A percentile compares a stretch with the other conserved stretches of the same genome.
phyloP scores from a whole-genome alignment of 805 yeast species.

The Torulaspora microellipsoides region DNA sequence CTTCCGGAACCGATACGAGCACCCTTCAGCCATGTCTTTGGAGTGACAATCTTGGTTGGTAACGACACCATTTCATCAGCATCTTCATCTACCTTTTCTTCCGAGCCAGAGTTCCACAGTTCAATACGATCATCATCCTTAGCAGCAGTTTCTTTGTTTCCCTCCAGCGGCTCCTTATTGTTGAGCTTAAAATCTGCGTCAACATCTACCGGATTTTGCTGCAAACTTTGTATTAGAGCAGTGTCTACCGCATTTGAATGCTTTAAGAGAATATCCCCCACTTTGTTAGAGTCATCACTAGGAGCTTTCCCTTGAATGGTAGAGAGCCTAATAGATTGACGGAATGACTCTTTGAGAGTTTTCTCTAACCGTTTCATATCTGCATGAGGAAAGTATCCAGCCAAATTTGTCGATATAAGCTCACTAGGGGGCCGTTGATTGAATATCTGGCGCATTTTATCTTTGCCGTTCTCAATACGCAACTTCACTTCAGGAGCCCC shows the following conservation, averaged over 20 bases:
- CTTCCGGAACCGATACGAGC: conserved; percentile 92
- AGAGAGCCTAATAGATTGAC: conserved; percentile 62
- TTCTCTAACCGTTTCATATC: conserved; percentile 65
- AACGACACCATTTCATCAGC: conserved; percentile 33
- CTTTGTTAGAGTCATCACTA: conserved; percentile 45
- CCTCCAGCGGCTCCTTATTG: conserved; percentile 3
- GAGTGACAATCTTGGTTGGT: conserved; percentile 44
- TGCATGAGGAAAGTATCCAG: conserved; percentile 88
- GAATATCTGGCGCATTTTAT: conserved; percentile 43
- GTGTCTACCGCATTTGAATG: conserved; percentile 54
- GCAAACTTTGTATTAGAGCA: conserved; percentile 35
- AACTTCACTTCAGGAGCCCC: conserved; percentile 6
- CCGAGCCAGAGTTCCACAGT: conserved; percentile 18
- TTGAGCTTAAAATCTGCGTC: not conserved
- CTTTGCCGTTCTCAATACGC: conserved; percentile 28
- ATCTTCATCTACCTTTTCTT: conserved; percentile 21
- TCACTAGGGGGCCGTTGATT: conserved; percentile 95
- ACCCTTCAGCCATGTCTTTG: conserved; percentile 87
- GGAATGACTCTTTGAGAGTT: conserved; percentile 77
- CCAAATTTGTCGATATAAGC: conserved; percentile 79
- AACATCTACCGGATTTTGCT: conserved; percentile 9
- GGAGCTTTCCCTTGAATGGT: conserved; percentile 22
- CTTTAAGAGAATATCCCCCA: conserved; percentile 60
- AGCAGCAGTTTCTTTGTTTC: not conserved
- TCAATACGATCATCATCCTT: conserved; percentile 17